Percentiles rank a stretch among this genome's conserved stretches.
Conservation (phyloP, 495 filamentous ascomycete genomes). For the Hyaloscypha variabilis region DNA sequence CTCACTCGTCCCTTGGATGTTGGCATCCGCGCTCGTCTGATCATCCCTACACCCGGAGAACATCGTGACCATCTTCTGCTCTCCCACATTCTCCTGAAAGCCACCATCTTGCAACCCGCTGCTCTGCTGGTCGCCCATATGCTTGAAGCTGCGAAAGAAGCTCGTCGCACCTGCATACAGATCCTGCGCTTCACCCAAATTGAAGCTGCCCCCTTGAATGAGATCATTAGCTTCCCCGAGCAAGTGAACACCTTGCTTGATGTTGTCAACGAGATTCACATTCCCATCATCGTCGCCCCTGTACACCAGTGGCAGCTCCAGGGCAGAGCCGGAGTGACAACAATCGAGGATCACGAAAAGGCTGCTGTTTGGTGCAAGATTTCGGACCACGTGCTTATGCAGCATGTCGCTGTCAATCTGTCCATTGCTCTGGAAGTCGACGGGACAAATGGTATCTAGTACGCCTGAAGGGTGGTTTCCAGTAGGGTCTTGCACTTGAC, state of each 20-base stretch:
- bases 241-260: conserved; percentile 52
- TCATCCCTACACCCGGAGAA: conserved; percentile 62
- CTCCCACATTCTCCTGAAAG: conserved; percentile 31
- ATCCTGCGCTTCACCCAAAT: conserved; percentile 52
- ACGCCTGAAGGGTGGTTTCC: conserved; percentile 38
- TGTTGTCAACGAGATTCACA: conserved; percentile 54
- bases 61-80: conserved; percentile 59
- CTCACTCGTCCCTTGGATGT: conserved; percentile 46
- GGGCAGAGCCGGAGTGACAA: conserved; percentile 62
- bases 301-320: conserved; percentile 61
- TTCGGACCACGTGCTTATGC: conserved; percentile 53
- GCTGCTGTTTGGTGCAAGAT: conserved; percentile 49
- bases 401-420: conserved; percentile 54
- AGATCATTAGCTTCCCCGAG: conserved; percentile 48
- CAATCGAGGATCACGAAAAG: conserved; percentile 63
- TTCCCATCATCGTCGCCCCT: conserved; percentile 56
- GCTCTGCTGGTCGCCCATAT: conserved; percentile 44
- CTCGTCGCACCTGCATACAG: conserved; percentile 55
- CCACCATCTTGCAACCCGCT: conserved; percentile 49
- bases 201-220: conserved; percentile 50
- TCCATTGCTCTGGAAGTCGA: conserved; percentile 51
- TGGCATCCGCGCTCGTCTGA: conserved; percentile 61
- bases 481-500: conserved; percentile 31
- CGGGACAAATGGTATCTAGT: conserved; percentile 58
- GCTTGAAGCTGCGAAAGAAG: conserved; percentile 57